Evolutionary conservation across 352 stramenopile species (phyloP), one percentile per base, ranked within the genome.

Genomic region (Globisporangium irregulare): DNA sequence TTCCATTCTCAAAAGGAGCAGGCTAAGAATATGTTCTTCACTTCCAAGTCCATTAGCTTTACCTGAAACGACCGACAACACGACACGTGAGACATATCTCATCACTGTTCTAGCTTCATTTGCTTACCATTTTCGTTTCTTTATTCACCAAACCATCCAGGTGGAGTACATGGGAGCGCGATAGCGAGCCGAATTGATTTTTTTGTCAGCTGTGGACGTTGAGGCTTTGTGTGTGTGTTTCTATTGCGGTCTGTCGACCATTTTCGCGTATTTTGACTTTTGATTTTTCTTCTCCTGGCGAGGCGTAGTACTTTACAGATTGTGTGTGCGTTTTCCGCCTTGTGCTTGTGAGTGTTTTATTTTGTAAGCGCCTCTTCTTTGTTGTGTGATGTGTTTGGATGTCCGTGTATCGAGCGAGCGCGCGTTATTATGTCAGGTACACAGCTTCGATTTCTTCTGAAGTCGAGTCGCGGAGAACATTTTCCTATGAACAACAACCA

Each of bases 361-460:
- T 27, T n/a, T 51, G 43, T 51, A 20, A 38, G 38, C 25, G 8
- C 9, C 10, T 41, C 27, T 27, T 29, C 38, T 41, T 69, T 50
- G 29, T 59, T 50, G 9, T 8, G 8, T 41, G n/a, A 27, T 51
- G 46, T 38, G 20, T 32, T 18, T 34, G 25, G 9, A 43, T 20
- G 34, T 51, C 15, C 43, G 15, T 51, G 18, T 22, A 7, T 22
- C 18, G 18, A 50, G 14, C 12, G 14, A 48, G 38, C 4, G 34
- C 32, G 14, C 5, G 20, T 4, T 25, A 15, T 71, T 82, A 93
- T 32, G 87, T 89, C 56, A 95, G 82, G 63, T 95, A 96, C 48
- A 87, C 82, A 15, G 85, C 88, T 74, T 90, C 79, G 18, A 96
- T 94, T 69, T 96, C 88, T 67, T 96, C 88, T 1, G 86, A 94